Conservation (phyloP, 2,329 filamentous ascomycete species). For the Talaromyces atroroseus region DNA sequence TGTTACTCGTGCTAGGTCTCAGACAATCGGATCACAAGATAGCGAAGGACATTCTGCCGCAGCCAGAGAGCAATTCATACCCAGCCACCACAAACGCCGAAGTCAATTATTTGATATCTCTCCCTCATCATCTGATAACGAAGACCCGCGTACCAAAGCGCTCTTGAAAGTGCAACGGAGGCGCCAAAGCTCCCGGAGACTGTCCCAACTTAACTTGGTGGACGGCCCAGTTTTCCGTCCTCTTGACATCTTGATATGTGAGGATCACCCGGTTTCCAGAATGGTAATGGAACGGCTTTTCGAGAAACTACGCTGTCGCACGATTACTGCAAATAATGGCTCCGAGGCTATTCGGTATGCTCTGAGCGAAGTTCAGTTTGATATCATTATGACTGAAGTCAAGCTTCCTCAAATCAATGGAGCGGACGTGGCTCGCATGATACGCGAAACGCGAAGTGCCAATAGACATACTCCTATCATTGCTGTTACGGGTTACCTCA, state of each 20-base stretch:
- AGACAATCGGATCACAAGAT: conserved; percentile 92
- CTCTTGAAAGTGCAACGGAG: conserved; percentile 86
- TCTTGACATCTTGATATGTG: conserved; percentile 89
- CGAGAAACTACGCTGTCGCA: conserved; percentile 90
- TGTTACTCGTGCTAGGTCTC: conserved; percentile 70
- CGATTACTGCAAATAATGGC: conserved; percentile 84
- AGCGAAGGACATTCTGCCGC: conserved; percentile 61
- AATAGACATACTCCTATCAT: conserved; percentile 95
- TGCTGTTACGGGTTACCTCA: conserved; percentile 95
- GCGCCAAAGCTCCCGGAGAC: conserved; percentile 87
- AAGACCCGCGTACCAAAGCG: conserved; percentile 85
- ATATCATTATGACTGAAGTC: conserved; percentile 97
- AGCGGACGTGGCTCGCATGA: conserved; percentile 93
- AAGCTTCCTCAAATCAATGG: conserved; percentile 93
- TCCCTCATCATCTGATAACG: conserved; percentile 94
- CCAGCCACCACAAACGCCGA: conserved; percentile 75
- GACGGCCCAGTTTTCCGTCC: conserved; percentile 84
- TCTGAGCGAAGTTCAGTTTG: conserved; percentile 95
- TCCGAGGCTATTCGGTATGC: conserved; percentile 89
- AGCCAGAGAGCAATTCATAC: conserved; percentile 57
- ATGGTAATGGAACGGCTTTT: conserved; percentile 98
- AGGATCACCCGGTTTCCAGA: conserved; percentile 93
- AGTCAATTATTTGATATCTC: conserved; percentile 96
- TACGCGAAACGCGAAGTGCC: conserved; percentile 90
- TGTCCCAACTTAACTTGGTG: conserved; percentile 83